Evolutionary conservation across 2,329 filamentous ascomycete species (phyloP), one percentile per base, ranked within the genome.

Genomic region (Cladorrhinum sp.): DNA sequence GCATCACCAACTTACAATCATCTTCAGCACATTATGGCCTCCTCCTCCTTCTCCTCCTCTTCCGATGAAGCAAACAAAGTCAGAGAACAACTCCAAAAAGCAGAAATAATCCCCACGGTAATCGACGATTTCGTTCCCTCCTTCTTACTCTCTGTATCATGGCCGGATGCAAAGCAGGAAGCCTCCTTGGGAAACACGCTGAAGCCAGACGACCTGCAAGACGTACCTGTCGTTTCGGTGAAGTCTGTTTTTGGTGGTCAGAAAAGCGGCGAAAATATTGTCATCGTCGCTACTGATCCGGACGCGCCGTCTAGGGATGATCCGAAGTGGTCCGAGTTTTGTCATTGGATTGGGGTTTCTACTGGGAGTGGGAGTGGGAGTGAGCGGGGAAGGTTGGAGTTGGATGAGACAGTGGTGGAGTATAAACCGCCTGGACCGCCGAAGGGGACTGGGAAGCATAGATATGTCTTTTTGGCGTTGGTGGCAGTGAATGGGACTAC

Each of bases 91-190:
- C 50, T 69, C 28, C 63, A 65, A 54, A 49, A 66, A 21, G 68
- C 69, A 2, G 64, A 68, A 33, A 70, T 70, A 54, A 70, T 70
- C 12, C 69, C 68, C 8, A 66, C 61, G 83, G 83, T 88, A 20
- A 78, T 88, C 61, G 79, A 86, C 64, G 79, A 83, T 63, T 88
- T 88, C 71, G 70, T 77, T 2, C 85, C 86, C 5, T 76, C 76
- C 6, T 74, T 86, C 57, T 76, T 78, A 42, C 68, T 88, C 46
- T 73, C 83, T 8, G 75, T 72, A 46, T 82, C 82, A 73, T 77
- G 79, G 59, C 71, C 75, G 1, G 73, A 70, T 14, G 69, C 80
- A 59, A 73, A 75, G 5, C 52, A 55, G 7, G 49, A 71, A 21
- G 79, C 82, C 20, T 65, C 74, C 0, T 73, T 86, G 1, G 85